Evolutionary conservation across 2,329 filamentous ascomycete species (phyloP).

Genomic region (Berkeleyomyces basicola): DNA sequence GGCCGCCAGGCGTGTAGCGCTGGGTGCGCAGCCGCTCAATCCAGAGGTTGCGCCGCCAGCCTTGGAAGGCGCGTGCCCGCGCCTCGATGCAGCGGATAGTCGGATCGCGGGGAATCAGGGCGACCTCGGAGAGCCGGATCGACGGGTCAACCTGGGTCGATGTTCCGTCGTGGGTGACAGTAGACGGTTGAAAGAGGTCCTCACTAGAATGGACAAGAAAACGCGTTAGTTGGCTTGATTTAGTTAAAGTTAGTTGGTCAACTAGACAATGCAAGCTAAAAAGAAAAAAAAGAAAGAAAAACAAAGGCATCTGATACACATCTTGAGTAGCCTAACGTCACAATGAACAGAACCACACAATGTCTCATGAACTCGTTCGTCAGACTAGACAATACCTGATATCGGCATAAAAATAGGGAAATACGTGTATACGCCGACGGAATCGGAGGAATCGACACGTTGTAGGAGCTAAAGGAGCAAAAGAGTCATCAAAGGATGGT

Average conservation of each 20-base stretch:
- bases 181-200: conserved; percentile 28
- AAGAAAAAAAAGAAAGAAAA: background rate
- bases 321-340: background rate
- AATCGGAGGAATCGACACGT: background rate
- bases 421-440: background rate
- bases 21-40: conserved; percentile 33
- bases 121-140: conserved; percentile 25
- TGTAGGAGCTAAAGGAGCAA: background rate
- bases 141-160: conserved; percentile 24
- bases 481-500: background rate
- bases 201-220: conserved; percentile 19
- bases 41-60: conserved; percentile 23
- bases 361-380: background rate
- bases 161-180: conserved; percentile 23
- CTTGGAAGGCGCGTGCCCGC: conserved; percentile 30
- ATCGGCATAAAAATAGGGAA: no score
- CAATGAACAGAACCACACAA: background rate
- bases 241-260: conserved; percentile 7
- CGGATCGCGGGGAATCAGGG: conserved; percentile 25
- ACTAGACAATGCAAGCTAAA: background rate
- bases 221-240: background rate
- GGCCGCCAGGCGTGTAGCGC: conserved; percentile 28
- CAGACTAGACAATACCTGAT: background rate
- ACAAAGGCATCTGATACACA: background rate
- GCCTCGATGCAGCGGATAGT: conserved; percentile 31